A percentile compares a stretch with the other conserved stretches of the same genome.
phyloP scores from a whole-genome alignment of 257 asterid genomes.

The Solanum infundibuliforme region DNA sequence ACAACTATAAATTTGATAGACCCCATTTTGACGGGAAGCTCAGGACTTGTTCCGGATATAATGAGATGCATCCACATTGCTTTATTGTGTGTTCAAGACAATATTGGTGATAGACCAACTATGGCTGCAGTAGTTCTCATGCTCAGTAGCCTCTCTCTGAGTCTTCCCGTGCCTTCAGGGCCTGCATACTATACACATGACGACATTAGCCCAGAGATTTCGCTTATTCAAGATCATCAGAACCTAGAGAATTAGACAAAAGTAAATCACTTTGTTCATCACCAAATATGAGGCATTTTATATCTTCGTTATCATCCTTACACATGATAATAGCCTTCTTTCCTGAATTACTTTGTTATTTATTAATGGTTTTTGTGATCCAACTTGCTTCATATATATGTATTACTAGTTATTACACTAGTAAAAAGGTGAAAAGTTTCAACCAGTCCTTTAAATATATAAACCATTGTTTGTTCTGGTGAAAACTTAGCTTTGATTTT shows the following conservation, averaged over 20 bases:
- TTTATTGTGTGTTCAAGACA: conserved; percentile 21
- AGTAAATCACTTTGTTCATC: background rate
- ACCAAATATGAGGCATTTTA: background rate
- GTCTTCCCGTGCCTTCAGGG: background rate
- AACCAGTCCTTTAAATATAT: too few species aligned
- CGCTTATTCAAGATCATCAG: background rate
- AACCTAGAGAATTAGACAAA: background rate
- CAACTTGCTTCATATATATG: too few species aligned
- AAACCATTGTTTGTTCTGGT: too few species aligned
- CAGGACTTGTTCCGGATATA: background rate
- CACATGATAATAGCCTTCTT: background rate
- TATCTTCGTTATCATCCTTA: background rate
- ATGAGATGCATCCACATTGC: conserved; percentile 17
- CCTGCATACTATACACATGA: background rate
- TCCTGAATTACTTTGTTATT: background rate
- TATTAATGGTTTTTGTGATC: too few species aligned
- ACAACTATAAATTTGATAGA: conserved; percentile 7
- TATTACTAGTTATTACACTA: too few species aligned
- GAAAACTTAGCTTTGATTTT: too few species aligned
- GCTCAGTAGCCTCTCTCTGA: background rate
- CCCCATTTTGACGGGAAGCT: background rate
- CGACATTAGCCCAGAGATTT: background rate
- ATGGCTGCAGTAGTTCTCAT: background rate
- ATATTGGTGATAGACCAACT: background rate
- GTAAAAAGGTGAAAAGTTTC: too few species aligned